Evolutionary conservation across 2,329 filamentous ascomycete genomes (phyloP).

Genomic region (Colletotrichum lupini): DNA sequence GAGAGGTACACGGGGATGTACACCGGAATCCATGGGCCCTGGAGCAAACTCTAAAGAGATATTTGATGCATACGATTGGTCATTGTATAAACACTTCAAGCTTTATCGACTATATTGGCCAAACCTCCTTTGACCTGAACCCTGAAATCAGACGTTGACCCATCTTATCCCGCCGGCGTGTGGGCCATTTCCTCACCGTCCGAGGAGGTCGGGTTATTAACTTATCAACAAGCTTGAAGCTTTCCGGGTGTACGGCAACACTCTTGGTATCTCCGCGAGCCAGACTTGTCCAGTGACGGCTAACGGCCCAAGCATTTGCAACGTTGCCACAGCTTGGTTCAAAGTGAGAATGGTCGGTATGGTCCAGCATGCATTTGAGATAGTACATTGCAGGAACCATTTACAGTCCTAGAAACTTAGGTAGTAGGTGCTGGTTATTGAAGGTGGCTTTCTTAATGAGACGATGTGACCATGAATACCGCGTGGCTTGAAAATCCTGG

Average conservation of each 20-base stretch:
- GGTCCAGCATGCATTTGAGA: too few relatives aligned
- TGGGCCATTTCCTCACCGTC: not conserved
- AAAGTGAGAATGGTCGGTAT: not conserved
- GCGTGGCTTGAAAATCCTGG: not conserved
- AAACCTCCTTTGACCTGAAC: not conserved
- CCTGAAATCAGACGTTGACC: not conserved
- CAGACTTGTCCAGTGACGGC: too few relatives aligned
- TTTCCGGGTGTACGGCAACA: not conserved
- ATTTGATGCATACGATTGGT: not conserved
- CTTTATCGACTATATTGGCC: not conserved
- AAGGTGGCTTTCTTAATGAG: not conserved
- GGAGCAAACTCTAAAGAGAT: not conserved
- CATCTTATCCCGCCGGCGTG: not conserved
- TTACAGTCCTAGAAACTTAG: too few relatives aligned
- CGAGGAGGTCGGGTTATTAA: not conserved
- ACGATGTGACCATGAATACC: not conserved
- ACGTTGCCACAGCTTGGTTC: not conserved
- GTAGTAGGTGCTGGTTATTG: too few relatives aligned
- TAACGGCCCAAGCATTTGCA: too few relatives aligned
- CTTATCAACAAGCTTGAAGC: not conserved
- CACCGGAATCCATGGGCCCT: not conserved
- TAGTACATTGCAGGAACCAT: too few relatives aligned
- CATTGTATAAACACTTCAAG: not conserved
- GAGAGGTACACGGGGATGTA: not conserved
- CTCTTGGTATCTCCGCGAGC: not conserved